Evolutionary conservation across 345 rosid species (phyloP).

Genomic region (rapeseed (Brassica napus)): DNA sequence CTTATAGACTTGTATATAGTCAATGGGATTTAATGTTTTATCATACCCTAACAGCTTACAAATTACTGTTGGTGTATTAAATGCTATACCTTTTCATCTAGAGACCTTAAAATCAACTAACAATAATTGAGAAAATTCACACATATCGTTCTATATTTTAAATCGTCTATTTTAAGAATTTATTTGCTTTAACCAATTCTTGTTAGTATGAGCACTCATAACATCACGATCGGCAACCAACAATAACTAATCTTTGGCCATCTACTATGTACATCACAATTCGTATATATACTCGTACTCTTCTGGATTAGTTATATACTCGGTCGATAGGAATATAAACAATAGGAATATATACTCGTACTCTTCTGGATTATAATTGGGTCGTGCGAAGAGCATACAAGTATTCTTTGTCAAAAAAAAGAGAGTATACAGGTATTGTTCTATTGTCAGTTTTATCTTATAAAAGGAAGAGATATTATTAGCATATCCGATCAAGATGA

Average conservation of each 20-base stretch:
- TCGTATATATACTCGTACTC: background rate
- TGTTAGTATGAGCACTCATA: background rate
- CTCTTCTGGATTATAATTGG: background rate
- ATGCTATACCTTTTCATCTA: background rate
- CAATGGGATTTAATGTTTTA: background rate
- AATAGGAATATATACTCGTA: background rate
- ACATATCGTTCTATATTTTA: background rate
- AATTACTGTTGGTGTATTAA: background rate
- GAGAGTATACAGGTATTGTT: background rate
- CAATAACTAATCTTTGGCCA: background rate
- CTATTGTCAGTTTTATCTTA: background rate
- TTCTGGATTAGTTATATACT: background rate
- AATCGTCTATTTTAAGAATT: background rate
- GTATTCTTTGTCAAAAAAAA: background rate
- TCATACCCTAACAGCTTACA: background rate
- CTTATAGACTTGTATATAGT: background rate
- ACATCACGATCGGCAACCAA: background rate
- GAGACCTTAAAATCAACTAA: background rate
- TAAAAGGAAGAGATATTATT: background rate
- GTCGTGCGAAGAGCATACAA: background rate
- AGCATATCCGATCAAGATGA: slow-evolving; percentile 28
- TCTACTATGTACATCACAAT: background rate
- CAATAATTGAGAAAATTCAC: background rate
- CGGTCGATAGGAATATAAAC: background rate
- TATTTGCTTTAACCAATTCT: background rate